These are phyloP conservation scores for Peterozyma xylosa DNA, from an alignment of 805 yeast genomes.

Conservation along the genomic window DNA sequence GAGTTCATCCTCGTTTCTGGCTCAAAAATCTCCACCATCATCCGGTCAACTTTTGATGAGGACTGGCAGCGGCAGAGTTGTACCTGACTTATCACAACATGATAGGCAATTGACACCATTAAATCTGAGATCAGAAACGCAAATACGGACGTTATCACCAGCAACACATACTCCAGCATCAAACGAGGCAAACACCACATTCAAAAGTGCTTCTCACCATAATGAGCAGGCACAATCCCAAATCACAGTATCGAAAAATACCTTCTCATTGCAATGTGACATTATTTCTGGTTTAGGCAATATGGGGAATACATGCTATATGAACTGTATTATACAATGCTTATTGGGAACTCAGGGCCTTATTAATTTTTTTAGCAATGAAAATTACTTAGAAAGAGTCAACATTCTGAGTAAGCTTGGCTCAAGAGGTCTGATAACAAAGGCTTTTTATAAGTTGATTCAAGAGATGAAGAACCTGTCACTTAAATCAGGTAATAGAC, in stretches of 20 bases:
- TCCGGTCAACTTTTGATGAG: background rate
- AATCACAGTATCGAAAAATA: background rate
- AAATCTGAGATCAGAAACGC: background rate
- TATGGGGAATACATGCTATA: conserved; percentile 87
- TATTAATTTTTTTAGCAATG: conserved; percentile 52
- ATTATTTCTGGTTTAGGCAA: conserved; percentile 69
- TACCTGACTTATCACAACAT: no score
- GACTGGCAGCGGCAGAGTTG: background rate
- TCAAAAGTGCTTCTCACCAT: background rate
- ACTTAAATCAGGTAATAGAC: conserved; percentile 14
- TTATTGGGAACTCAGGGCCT: conserved; percentile 65
- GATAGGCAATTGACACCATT: no score
- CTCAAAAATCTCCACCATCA: background rate
- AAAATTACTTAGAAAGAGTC: conserved; percentile 56
- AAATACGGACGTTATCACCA: conserved; percentile 1
- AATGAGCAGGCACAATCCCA: background rate
- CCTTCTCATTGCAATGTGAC: conserved; percentile 10
- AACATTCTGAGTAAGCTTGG: conserved; percentile 72
- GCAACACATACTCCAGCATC: background rate
- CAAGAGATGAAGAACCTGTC: conserved; percentile 37
- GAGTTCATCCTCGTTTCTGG: background rate
- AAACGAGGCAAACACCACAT: conserved; percentile 3
- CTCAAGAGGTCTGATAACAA: conserved; percentile 71
- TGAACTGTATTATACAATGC: conserved; percentile 89
- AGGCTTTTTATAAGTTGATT: conserved; percentile 55